A percentile compares a stretch with the other conserved stretches of the same genome.
These are phyloP conservation scores for Fusarium duplospermum DNA, from an alignment of 2,329 filamentous ascomycete species.

Conservation along the genomic window DNA sequence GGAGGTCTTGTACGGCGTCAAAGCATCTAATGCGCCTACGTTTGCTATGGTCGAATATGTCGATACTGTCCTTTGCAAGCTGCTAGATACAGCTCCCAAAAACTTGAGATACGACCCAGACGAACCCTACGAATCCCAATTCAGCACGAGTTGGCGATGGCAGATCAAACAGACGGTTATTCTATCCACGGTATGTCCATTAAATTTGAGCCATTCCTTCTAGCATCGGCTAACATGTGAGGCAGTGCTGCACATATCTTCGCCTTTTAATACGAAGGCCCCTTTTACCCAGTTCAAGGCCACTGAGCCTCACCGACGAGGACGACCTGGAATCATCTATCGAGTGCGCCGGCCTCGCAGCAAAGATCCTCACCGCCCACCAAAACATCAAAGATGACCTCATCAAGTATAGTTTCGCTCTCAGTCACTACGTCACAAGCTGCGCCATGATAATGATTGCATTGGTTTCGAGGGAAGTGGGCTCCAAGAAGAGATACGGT, in stretches of 20 bases:
- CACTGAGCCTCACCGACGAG: conserved; percentile 8
- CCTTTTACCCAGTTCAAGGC: background rate
- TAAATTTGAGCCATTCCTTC: background rate
- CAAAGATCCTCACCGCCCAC: conserved; percentile 20
- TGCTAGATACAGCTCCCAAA: conserved; percentile 12
- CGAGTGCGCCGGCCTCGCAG: conserved; percentile 26
- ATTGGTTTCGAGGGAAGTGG: conserved; percentile 19
- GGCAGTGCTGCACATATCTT: conserved; percentile 30
- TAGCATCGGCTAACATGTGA: background rate
- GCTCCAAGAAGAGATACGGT: conserved; percentile 24
- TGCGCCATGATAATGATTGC: conserved; percentile 33
- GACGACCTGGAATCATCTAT: conserved; percentile 27
- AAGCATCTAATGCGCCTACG: conserved; percentile 4
- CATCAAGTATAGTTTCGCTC: conserved; percentile 30
- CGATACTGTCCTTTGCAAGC: conserved; percentile 17
- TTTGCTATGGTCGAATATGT: conserved; percentile 29
- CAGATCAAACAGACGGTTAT: conserved; percentile 27
- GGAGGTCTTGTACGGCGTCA: conserved; percentile 33
- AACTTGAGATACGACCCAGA: conserved; percentile 10
- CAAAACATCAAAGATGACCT: conserved; percentile 24
- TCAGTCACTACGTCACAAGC: conserved; percentile 35
- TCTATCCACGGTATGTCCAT: conserved; percentile 8
- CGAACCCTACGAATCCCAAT: conserved; percentile 12
- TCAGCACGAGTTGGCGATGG: conserved; percentile 19
- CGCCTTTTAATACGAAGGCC: conserved; percentile 29